Conservation (phyloP, 805 yeast species). For the Myxozyma nipponensis region DNA sequence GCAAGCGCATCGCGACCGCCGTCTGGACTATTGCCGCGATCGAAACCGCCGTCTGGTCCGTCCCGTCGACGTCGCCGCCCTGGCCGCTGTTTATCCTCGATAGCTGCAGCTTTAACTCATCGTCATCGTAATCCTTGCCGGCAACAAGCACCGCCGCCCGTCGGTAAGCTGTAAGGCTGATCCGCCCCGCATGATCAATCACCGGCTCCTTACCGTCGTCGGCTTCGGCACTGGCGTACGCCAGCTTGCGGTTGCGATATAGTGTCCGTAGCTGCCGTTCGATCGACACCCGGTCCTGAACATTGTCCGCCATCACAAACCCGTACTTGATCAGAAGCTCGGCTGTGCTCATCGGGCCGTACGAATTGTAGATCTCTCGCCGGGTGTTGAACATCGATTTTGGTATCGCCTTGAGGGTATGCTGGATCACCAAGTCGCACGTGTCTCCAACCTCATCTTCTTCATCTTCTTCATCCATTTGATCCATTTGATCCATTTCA, state of each 20-base stretch:
- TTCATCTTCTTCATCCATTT: background rate
- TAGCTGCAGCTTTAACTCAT: background rate
- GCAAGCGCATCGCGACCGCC: background rate
- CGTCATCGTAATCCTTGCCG: background rate
- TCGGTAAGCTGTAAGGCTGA: background rate
- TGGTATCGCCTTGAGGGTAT: constrained; percentile 37
- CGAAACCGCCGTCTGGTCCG: background rate
- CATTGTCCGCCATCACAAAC: constrained; percentile 55
- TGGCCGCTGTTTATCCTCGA: background rate
- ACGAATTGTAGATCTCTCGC: constrained; percentile 77
- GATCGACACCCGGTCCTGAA: constrained; percentile 39
- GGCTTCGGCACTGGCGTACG: background rate
- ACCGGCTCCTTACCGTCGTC: background rate
- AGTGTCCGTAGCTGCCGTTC: constrained; percentile 13
- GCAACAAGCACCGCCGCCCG: background rate
- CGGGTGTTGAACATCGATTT: background rate
- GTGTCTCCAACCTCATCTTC: constrained; percentile 39
- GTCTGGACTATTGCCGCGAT: background rate
- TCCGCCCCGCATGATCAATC: background rate
- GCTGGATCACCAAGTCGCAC: constrained; percentile 62
- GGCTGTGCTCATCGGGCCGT: constrained; percentile 69
- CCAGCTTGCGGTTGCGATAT: background rate
- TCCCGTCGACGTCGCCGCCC: background rate
- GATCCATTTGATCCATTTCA: constrained; percentile 9
- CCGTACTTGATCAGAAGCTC: constrained; percentile 74